phyloP scores from a whole-genome alignment of 192 early-diverging fungal species.

The Mortierella hygrophila region DNA sequence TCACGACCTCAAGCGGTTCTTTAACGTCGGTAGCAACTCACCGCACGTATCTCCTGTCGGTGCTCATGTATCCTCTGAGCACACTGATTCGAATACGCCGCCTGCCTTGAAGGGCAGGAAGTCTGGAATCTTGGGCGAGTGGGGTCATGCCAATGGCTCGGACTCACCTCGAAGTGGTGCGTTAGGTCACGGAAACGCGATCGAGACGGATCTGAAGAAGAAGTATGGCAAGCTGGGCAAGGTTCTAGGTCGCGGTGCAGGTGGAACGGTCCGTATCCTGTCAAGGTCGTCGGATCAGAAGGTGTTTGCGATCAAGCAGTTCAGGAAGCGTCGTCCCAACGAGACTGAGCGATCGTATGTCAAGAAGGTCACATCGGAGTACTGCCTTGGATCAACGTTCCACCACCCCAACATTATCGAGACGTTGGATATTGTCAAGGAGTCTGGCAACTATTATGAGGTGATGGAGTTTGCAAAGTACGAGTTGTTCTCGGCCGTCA shows the following conservation, averaged over 20 bases:
- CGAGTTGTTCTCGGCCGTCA: slow-evolving; percentile 89
- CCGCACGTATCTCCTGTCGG: slow-evolving; percentile 5
- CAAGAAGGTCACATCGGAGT: slow-evolving; percentile 88
- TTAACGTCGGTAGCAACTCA: slow-evolving; percentile 48
- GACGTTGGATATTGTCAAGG: slow-evolving; percentile 82
- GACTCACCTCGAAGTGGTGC: not conserved
- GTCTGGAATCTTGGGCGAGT: slow-evolving; percentile 1
- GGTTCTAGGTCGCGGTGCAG: slow-evolving; percentile 77
- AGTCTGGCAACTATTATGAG: slow-evolving; percentile 74
- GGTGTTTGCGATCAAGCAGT: slow-evolving; percentile 85
- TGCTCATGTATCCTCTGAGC: not conserved
- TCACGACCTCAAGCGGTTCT: slow-evolving; percentile 66
- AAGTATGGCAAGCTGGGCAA: slow-evolving; percentile 74
- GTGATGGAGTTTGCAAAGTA: slow-evolving; percentile 94
- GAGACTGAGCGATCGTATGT: slow-evolving; percentile 82
- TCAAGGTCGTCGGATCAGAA: slow-evolving; percentile 71
- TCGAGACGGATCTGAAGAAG: slow-evolving; percentile 43
- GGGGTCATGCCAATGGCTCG: slow-evolving; percentile 1
- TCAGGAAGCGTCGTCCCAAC: slow-evolving; percentile 72
- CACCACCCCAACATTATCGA: slow-evolving; percentile 86
- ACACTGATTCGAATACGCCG: not conserved
- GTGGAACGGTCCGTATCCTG: slow-evolving; percentile 79
- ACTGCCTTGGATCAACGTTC: slow-evolving; percentile 82
- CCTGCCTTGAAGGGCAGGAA: slow-evolving; percentile 5
- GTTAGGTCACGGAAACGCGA: slow-evolving; percentile 24